Evolutionary conservation across 805 yeast genomes (phyloP).

Genomic region (Candida takata): DNA sequence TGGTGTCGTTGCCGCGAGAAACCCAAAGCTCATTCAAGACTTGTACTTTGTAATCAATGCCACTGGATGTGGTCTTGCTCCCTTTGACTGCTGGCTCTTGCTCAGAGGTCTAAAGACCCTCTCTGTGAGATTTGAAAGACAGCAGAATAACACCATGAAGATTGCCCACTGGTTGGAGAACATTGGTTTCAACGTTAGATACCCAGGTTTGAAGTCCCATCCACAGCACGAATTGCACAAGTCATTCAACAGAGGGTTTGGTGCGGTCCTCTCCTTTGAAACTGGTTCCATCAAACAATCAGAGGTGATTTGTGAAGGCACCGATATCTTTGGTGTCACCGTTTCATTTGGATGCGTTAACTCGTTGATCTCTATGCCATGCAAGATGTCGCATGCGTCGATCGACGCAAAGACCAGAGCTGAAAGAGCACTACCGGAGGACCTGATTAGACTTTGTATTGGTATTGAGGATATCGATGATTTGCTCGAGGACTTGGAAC

Average conservation of each 20-base stretch:
- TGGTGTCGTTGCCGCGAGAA: conserved; percentile 74
- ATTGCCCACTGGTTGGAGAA: conserved; percentile 68
- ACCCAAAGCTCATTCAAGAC: conserved; percentile 55
- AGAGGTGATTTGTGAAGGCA: conserved; percentile 66
- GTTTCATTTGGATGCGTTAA: conserved; percentile 94
- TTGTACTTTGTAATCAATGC: conserved; percentile 77
- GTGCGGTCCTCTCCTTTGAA: conserved; percentile 84
- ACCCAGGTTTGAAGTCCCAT: conserved; percentile 76
- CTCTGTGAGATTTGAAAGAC: conserved; percentile 79
- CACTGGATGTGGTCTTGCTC: conserved; percentile 86
- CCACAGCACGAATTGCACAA: conserved; percentile 78
- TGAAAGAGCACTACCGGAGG: conserved; percentile 89
- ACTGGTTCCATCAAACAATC: conserved; percentile 67
- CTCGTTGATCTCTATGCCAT: conserved; percentile 88
- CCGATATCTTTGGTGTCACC: conserved; percentile 77
- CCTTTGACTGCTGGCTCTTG: conserved; percentile 88
- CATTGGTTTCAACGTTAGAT: conserved; percentile 63
- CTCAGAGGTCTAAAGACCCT: conserved; percentile 85
- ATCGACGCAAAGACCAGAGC: conserved; percentile 82
- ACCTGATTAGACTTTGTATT: conserved; percentile 79
- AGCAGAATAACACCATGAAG: conserved; percentile 71
- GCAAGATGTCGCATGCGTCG: conserved; percentile 96
- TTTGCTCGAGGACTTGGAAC: conserved; percentile 69
- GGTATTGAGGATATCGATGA: conserved; percentile 86
- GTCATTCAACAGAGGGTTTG: conserved; percentile 74